These are phyloP conservation scores for Pythium vanterpoolii DNA, from an alignment of 352 stramenopile genomes.

Conservation along the genomic window DNA sequence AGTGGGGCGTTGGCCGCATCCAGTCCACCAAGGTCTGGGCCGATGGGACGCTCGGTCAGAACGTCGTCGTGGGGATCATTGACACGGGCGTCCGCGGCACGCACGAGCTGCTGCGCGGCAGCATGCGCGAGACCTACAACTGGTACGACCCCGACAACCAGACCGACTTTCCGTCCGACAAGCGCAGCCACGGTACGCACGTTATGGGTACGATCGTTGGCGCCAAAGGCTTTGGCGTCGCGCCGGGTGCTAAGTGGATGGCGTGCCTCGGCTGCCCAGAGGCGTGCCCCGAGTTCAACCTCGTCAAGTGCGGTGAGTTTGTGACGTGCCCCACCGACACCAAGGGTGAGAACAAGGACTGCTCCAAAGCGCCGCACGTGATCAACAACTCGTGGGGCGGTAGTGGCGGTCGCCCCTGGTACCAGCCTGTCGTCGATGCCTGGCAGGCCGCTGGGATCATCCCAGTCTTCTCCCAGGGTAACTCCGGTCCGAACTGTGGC, in stretches of 20 bases:
- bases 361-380: slow-evolving; percentile 12
- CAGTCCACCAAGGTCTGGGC: slow-evolving; percentile 18
- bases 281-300: slow-evolving; percentile 4
- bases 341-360: slow-evolving; percentile 13
- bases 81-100: slow-evolving; percentile 25
- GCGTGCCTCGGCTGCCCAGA: slow-evolving; percentile 10
- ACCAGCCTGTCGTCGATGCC: slow-evolving; percentile 12
- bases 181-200: slow-evolving; percentile 6
- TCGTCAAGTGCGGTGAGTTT: slow-evolving; percentile 12
- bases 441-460: slow-evolving; percentile 27
- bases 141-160: slow-evolving; percentile 30
- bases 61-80: slow-evolving; percentile 26
- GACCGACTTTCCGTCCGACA: slow-evolving; percentile 13
- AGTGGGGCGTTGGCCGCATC: slow-evolving; percentile 27
- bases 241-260: slow-evolving; percentile 13
- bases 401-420: background rate
- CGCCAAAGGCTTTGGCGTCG: background rate
- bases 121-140: slow-evolving; percentile 19
- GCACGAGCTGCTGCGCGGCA: slow-evolving; percentile 24
- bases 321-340: slow-evolving; percentile 12
- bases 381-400: background rate
- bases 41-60: slow-evolving; percentile 8
- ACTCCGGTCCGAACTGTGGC: slow-evolving; percentile 24
- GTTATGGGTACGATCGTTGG: slow-evolving; percentile 5
- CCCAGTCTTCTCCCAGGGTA: slow-evolving; percentile 30